Base-by-base conservation (phyloP, 2,329 filamentous ascomycete species). In the Aspergillus sojae region DNA sequence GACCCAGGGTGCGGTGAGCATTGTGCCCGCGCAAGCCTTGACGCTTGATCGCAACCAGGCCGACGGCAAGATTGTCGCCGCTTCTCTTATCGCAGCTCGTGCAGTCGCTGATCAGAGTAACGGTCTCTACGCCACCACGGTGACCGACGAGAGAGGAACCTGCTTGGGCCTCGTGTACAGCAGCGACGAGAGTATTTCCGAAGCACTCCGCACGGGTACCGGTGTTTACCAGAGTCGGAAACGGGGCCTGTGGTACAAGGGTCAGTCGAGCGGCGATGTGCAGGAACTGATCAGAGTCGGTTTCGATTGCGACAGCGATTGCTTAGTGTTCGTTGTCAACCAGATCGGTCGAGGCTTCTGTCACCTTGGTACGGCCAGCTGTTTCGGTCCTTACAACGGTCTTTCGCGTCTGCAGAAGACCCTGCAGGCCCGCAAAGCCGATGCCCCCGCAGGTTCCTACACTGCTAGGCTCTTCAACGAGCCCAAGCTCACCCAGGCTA, bases 191-290 rank as follows among this genome's bases (percentile, higher is more conserved):
- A 98, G 94, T 75, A 88, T 99, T 39, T 84, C 88, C 10, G 94
- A 96, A 80, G 94, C 94, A 43, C 77, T 99, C 65, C 88, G 87
- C 72, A 96, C 93, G 9, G 89, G 89, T 23, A 84, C 86, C 14
- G 94, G 95, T 36, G 94, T 98, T 43, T 99, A 99, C 77, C 93
- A 97, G 80, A 98, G 94, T 81, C 87, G 95, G 58, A 98, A 97
- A 83, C 88, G 95, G 52, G 95, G 95, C 0, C 80, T 99, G 32
- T 99, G 95, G 95, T 91, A 96, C 79, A 99, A 99, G 82, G 95
- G 95, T 6, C 92, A 94, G 58, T 95, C 91, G 10, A 98, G 94
- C 60, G 95, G 95, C 16, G 94, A 98, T 76, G 92, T 92, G 14
- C 95, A 99, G 78, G 89, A 97, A 77, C 84, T 99, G 57, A 84